A percentile compares a stretch with the other conserved stretches of the same genome.
Evolutionary conservation across 345 rosid species (phyloP).

Genomic region (Clausena lansium): DNA sequence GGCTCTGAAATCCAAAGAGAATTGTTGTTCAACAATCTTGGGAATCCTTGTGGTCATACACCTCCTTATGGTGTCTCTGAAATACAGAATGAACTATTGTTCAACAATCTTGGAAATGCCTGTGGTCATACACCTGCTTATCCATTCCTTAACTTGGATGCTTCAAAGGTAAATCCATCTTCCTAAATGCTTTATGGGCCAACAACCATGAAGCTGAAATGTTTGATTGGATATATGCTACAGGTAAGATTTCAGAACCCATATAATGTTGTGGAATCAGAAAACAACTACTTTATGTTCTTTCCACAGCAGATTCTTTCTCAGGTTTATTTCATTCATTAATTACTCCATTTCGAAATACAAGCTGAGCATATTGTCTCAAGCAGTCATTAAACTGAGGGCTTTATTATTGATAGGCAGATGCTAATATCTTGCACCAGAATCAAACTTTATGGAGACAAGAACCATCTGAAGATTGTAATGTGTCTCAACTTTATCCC

Average conservation of each 20-base stretch:
- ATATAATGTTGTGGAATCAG: conserved; percentile 16
- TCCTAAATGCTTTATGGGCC: not conserved
- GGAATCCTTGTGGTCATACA: conserved; percentile 13
- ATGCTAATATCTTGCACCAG: conserved; percentile 23
- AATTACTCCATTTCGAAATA: not conserved
- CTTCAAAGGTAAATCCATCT: conserved; percentile 23
- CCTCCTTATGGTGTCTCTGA: conserved; percentile 18
- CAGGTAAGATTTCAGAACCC: conserved; percentile 27
- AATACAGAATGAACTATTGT: conserved; percentile 16
- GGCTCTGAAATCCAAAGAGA: conserved; percentile 17
- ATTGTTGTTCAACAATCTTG: conserved; percentile 13
- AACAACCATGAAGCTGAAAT: conserved; percentile 16
- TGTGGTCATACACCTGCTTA: conserved; percentile 17
- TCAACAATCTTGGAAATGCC: conserved; percentile 17
- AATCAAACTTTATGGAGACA: conserved; percentile 22
- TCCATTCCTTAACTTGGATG: conserved; percentile 18
- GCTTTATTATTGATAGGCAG: not conserved
- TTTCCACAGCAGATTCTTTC: conserved; percentile 19
- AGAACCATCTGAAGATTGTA: conserved; percentile 10
- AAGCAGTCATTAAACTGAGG: not conserved
- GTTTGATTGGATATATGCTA: not conserved
- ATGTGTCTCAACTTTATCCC: conserved; percentile 19
- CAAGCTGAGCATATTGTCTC: not conserved
- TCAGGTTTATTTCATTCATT: conserved; percentile 28
- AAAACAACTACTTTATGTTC: conserved; percentile 1